Evolutionary conservation across 1,139 yeast genomes (phyloP), one percentile per base, ranked within the genome.

Genomic region (Magnusiomyces ingens): DNA sequence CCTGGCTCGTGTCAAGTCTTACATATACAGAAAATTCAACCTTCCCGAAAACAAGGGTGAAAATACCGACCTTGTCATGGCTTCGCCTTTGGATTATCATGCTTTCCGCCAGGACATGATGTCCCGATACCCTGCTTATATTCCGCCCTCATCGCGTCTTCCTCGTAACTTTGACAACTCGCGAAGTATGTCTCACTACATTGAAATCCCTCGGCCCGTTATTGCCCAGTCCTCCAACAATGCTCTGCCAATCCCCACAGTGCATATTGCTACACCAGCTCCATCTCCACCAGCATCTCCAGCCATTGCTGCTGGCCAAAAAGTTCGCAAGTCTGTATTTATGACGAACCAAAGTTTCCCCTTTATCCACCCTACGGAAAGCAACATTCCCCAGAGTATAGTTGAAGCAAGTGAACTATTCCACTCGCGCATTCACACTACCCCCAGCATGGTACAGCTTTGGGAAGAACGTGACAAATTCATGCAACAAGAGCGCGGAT

Each of bases 221-320:
- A 75, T 74, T 58, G 67, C 75, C 1, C 86, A 84, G 56, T 76
- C 83, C 4, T 68, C 79, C 1, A 76, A 78, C 53, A 74, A 78
- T 48, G 77, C 80, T 46, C 68, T 84, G 18, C 86, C 88, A 0
- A 75, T 80, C 0, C 89, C 86, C 40, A 76, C 71, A 1, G 71
- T 85, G 2, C 96, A 90, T 67, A 76, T 90, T 17, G 91, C 96
- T 0, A 89, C 96, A 0, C 96, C 96, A 0, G 87, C 85, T 0
- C 94, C 96, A 1, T 85, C 96, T 0, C 96, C 96, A 0, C 84
- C 87, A 0, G 68, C 80, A 10, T 78, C 85, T 1, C 90, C 95
- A 26, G 73, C 65, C 41, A 63, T 64, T 43, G 62, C 66, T 45
- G 60, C 70, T 1, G 86, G 86, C 12, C 85, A 80, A 55, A 86